Percentiles rank a stretch among this genome's conserved stretches.
These are phyloP conservation scores for Melampsora larici-populina DNA, from an alignment of 1,284 basidiomycete genomes.

Conservation along the genomic window DNA sequence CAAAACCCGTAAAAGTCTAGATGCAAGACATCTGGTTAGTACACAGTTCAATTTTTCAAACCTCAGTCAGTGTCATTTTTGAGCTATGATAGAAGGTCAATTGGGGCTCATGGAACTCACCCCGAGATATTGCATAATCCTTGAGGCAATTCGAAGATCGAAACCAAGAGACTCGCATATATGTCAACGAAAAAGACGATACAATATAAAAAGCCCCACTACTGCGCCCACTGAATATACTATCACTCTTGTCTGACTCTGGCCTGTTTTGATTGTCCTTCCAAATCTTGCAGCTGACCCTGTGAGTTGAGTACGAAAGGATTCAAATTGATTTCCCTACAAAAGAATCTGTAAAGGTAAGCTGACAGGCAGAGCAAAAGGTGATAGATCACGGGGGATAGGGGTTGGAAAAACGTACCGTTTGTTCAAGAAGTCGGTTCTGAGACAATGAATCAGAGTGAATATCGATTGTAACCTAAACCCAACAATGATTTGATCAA, in stretches of 20 bases:
- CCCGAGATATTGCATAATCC: no score
- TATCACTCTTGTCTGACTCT: constrained; percentile 5
- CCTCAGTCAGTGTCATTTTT: no score
- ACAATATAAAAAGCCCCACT: constrained; percentile 10
- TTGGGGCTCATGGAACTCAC: no score
- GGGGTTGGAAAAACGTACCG: not conserved
- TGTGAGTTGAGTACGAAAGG: constrained; percentile 14
- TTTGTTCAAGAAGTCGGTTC: constrained; percentile 22
- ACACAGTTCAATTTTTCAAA: no score
- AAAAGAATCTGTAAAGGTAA: not conserved
- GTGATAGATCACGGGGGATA: no score
- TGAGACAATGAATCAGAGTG: constrained; percentile 34
- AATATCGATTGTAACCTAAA: constrained; percentile 35
- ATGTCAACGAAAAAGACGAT: constrained; percentile 9
- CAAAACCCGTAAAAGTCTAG: no score
- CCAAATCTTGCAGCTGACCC: constrained; percentile 16
- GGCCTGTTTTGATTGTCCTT: constrained; percentile 6
- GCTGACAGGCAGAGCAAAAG: not conserved
- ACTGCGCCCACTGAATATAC: constrained; percentile 14
- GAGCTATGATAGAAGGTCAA: no score
- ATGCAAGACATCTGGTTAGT: no score
- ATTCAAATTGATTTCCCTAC: constrained; percentile 19
- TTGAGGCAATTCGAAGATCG: no score
- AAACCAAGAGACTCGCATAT: no score
- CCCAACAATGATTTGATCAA: not conserved